A percentile compares a stretch with the other conserved stretches of the same genome.
phyloP scores from a whole-genome alignment of 306 rosid species.

The Rosa lucieae region DNA sequence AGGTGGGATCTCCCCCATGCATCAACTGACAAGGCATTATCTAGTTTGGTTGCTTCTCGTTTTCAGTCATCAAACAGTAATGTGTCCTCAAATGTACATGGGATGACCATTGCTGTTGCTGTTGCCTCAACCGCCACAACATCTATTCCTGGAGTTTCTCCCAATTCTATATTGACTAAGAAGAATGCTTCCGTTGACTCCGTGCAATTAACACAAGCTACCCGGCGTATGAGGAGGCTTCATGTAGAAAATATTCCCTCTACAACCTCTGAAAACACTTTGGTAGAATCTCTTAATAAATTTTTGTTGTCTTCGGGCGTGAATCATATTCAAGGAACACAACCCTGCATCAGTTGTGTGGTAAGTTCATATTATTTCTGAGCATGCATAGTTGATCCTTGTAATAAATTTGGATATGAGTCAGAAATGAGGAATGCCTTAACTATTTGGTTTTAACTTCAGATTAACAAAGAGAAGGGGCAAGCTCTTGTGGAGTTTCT shows the following conservation, averaged over 20 bases:
- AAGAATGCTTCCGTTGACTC: constrained; percentile 58
- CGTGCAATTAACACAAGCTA: constrained; percentile 89
- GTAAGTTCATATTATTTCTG: constrained; percentile 49
- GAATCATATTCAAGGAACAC: constrained; percentile 65
- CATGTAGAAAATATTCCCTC: constrained; percentile 81
- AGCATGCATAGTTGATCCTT: constrained; percentile 2
- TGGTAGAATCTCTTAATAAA: constrained; percentile 70
- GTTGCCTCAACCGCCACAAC: constrained; percentile 42
- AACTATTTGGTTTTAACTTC: constrained; percentile 33
- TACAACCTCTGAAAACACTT: constrained; percentile 71
- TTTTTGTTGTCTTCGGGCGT: constrained; percentile 60
- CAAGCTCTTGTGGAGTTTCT: constrained; percentile 95
- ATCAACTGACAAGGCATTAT: constrained; percentile 44
- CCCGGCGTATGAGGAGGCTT: constrained; percentile 92
- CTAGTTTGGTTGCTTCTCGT: constrained; percentile 45
- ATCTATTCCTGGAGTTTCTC: constrained; percentile 37
- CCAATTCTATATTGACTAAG: constrained; percentile 41
- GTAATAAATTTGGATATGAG: constrained; percentile 8
- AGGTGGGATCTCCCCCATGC: constrained; percentile 76
- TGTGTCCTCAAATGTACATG: constrained; percentile 44
- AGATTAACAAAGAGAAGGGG: constrained; percentile 77
- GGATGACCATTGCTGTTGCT: constrained; percentile 40
- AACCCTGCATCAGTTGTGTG: constrained; percentile 82
- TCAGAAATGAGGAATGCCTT: constrained; percentile 19
- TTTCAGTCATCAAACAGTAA: constrained; percentile 45